These are phyloP conservation scores for Neoboletus magnificus DNA, from an alignment of 768 basidiomycete species.

Conservation along the genomic window DNA sequence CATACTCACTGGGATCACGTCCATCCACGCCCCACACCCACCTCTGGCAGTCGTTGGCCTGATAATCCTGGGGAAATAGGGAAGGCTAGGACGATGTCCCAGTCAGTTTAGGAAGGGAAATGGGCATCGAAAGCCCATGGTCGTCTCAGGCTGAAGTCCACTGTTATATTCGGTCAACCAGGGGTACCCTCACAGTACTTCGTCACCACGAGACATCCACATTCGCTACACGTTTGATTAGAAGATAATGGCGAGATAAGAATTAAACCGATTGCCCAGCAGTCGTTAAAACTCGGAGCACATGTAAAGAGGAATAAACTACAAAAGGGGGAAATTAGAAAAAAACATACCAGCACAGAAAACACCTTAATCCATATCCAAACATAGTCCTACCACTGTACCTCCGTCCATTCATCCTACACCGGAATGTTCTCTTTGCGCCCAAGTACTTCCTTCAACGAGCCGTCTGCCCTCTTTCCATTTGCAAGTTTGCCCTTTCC, in stretches of 20 bases:
- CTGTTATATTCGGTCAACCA: background rate
- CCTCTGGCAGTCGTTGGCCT: background rate
- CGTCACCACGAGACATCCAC: background rate
- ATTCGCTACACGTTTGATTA: no score
- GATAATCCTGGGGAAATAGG: background rate
- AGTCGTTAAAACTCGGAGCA: background rate
- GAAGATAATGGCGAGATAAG: background rate
- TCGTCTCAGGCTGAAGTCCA: no score
- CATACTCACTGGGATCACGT: no score
- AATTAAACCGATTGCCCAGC: background rate
- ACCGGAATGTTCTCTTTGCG: slow-evolving; percentile 27
- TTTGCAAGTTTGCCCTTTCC: slow-evolving; percentile 17
- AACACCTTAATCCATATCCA: background rate
- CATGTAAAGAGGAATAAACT: background rate
- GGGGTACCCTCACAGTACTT: slow-evolving; percentile 17
- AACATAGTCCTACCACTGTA: background rate
- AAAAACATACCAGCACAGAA: background rate
- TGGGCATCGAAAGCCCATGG: background rate
- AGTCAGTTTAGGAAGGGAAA: background rate
- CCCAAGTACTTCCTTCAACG: slow-evolving; percentile 27
- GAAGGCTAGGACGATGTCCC: background rate
- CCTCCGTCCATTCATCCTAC: background rate
- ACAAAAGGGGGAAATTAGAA: background rate
- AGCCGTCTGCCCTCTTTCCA: slow-evolving; percentile 34
- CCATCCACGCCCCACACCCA: no score